Base-by-base conservation (phyloP, 2,329 filamentous ascomycete genomes). In the Pseudodiploospora longispora region DNA sequence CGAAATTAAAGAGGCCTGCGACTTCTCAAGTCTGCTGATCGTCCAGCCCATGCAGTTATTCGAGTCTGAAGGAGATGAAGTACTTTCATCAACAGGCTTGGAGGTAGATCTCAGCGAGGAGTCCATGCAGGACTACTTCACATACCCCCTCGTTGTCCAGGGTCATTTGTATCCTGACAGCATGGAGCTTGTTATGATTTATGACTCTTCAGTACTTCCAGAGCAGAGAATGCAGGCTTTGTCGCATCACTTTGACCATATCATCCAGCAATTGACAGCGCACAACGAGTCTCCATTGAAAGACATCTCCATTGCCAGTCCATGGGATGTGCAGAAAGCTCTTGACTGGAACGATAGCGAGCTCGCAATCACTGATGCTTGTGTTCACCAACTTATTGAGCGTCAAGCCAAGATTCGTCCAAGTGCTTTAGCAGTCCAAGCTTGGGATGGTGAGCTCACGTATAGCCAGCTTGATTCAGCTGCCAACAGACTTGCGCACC, bases 121-220 rank as follows among this genome's bases (percentile, higher is more conserved):
- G 5, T 38, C 47, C 8, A 42, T 48, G 43, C 39, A 40, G 5
- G 43, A 48, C 40, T 51, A 51, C 38, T 50, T 51, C 30, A 51
- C 48, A 27, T 51, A 51, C 27, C 49, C 47, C 6, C 47, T 51
- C n/a, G 49, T 51, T 30, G 30, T 51, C 12, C 41, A 50, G 34
- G 41, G 38, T 28, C 40, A 40, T 8, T 42, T 52, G 7, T 29
- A 27, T 30, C 42, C 34, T 7, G 38, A 44, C 6, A 31, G 36
- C 40, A 49, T 46, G 27, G 47, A 49, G 40, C 28, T 50, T 6
- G 39, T 32, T n/a, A 31, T 47, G 19, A 49, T 41, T 5, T 51
- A 49, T 34, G 41, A 52, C 27, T 38, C 47, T 6, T 31, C 37
- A 6, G 34, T 45, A 5, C 31, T 51, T 6, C 10, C 44, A 6